Percentiles rank a stretch among this genome's conserved stretches.
Conservation (phyloP, 208 protist species). For the Trypanosoma melophagium region DNA sequence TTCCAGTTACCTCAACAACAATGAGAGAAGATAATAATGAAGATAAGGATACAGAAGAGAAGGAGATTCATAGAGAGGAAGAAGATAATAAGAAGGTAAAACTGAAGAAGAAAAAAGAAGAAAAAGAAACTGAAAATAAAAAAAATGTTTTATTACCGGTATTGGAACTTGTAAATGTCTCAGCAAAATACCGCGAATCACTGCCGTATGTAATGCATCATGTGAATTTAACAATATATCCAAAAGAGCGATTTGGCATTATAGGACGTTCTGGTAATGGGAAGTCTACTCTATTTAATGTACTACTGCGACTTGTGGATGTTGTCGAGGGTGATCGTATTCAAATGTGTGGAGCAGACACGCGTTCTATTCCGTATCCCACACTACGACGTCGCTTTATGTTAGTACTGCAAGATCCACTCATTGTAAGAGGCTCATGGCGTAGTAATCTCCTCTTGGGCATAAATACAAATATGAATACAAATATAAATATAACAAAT, state of each 20-base stretch:
- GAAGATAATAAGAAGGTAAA: background rate
- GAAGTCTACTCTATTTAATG: slow-evolving; percentile 85
- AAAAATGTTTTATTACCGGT: slow-evolving; percentile 13
- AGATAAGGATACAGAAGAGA: background rate
- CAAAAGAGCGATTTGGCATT: slow-evolving; percentile 62
- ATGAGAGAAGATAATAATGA: background rate
- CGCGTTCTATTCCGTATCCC: slow-evolving; percentile 77
- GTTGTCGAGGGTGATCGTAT: slow-evolving; percentile 76
- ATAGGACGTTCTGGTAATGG: slow-evolving; percentile 83
- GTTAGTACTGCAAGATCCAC: slow-evolving; percentile 98
- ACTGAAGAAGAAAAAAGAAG: background rate
- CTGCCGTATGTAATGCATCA: slow-evolving; percentile 68
- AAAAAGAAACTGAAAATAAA: background rate
- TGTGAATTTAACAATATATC: slow-evolving; percentile 53
- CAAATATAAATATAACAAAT: no score
- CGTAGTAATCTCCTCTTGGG: slow-evolving; percentile 92
- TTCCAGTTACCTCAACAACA: background rate
- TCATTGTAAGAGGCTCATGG: slow-evolving; percentile 94
- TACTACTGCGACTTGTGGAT: slow-evolving; percentile 83
- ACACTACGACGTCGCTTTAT: slow-evolving; percentile 90
- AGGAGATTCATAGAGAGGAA: background rate
- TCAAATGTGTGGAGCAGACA: slow-evolving; percentile 92
- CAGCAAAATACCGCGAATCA: slow-evolving; percentile 63
- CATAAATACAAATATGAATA: background rate
- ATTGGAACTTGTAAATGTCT: slow-evolving; percentile 62